Base-by-base conservation (phyloP, 2,329 filamentous ascomycete genomes). In the Aspergillus fumigatus region DNA sequence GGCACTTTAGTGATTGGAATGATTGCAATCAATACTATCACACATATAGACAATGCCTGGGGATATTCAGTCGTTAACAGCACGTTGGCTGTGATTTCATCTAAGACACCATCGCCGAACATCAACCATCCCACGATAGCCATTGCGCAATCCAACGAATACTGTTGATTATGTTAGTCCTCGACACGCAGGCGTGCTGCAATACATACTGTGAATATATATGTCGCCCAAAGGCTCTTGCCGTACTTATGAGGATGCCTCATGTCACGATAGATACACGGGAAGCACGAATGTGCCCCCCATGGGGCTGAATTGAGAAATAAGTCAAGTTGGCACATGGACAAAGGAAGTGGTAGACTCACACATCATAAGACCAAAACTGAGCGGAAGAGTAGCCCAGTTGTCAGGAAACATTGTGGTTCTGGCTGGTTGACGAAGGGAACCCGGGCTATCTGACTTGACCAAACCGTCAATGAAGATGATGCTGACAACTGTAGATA, bases 1-100 rank as follows among this genome's bases (percentile, higher is more conserved):
- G 92, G 92, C n/a, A 97, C 86, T 75, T 99, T 99, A 38, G 93
- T 97, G 52, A 99, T 79, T 0, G 93, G 94, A 61, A 97, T 96
- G 69, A 97, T 92, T 68, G 88, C 88, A 64, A 97, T 89, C 72
- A 92, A 93, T 59, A 90, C 79, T 62, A 91, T 91, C 72, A 97
- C 88, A 63, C 93, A 79, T 49, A 93, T 76, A n/a, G 86, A 90
- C 43, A 96, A 74, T 1, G 79, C 81, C 11, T 83, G 77, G 0
- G 93, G 90, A 70, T 96, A 97, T 53, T 87, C 88, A 5, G 81
- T 74, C 1, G 85, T 88, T 52, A 82, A 79, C 62, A 97, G 84
- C 58, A 99, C 88, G 75, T 96, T 97, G 67, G 88, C 88, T 0
- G 94, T 97, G 70, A 97, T 87, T 72, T 95, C 91, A 61, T 96